Base-by-base conservation (phyloP, 23 red algal genomes). In the Chondrus crispus region DNA sequence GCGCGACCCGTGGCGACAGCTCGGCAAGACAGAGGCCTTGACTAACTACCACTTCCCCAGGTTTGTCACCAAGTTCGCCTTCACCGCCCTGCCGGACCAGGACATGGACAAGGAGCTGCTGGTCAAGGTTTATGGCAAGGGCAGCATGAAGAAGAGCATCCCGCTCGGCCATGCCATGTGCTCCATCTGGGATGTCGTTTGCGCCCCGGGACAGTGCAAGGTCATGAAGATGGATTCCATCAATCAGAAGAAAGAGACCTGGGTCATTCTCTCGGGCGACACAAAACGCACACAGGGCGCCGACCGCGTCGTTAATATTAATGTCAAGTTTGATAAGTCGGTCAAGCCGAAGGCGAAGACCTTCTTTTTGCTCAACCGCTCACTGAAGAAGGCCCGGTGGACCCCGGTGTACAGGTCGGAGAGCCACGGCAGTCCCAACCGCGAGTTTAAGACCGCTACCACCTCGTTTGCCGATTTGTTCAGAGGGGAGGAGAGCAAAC, bases 71-170 rank as follows among this genome's bases (percentile, higher is more conserved):
- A 94, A 94, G 64, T 94, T 94, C 82, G 48, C 68, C 4, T 87
- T 94, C 64, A 51, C 83, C n/a, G 82, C 74, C 2, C 82, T 82
- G 6, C 92, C 92, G 13, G 92, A 94, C 45, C 81, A 88, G 70
- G 92, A 94, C 60, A 86, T 94, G 81, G 92, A 94, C 51, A 81
- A 88, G 81, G 92, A 94, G 83, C 30, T 94, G 54, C 39, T 87
- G 24, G 92, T 94, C 54, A 94, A 94, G 46, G 92, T 94, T 22
- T 87, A 87, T 43, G 92, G 81, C 26, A 86, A 87, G 39, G 92
- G 92, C 29, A 72, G 58, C 13, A 87, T 94, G 80, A 94, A 94
- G 52, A 87, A 86, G 70, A 52, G 58, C n/a, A 87, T 88, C 46
- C 54, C 75, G 33, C 46, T 94, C 7, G 92, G 82, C 8, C 80